Evolutionary conservation across 495 filamentous ascomycete genomes (phyloP).

Genomic region (Schizothecium vesticola): DNA sequence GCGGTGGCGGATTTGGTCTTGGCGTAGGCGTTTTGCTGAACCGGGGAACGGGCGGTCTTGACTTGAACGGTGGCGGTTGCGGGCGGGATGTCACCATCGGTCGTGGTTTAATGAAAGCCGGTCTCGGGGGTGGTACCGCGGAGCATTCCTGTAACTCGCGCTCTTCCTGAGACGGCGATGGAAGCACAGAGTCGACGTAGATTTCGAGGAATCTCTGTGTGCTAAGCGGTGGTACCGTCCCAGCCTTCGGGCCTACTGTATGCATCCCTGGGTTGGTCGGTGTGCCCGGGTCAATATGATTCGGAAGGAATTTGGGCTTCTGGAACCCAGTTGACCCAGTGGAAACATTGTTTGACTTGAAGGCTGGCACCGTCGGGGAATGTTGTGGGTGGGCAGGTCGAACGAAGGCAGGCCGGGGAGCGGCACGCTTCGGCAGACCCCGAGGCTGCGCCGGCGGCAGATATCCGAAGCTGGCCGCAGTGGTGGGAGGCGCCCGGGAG

Average conservation of each 20-base stretch:
- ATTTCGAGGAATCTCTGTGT: conserved; percentile 42
- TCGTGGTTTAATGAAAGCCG: background rate
- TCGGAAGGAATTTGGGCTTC: conserved; percentile 15
- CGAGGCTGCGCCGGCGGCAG: background rate
- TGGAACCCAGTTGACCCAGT: conserved; percentile 2
- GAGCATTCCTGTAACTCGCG: conserved; percentile 36
- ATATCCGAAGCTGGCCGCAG: background rate
- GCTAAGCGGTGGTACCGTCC: conserved; percentile 24
- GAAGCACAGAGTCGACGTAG: conserved; percentile 47
- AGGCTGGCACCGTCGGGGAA: background rate
- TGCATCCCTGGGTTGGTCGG: background rate
- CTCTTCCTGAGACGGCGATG: conserved; percentile 42
- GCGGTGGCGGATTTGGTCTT: background rate
- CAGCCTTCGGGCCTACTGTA: background rate
- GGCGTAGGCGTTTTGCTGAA: background rate
- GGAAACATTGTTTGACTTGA: conserved; percentile 11
- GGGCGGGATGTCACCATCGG: background rate
- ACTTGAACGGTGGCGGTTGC: background rate
- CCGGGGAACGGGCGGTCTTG: background rate
- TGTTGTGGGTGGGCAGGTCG: background rate
- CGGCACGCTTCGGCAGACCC: background rate
- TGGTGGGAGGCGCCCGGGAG: too few species aligned
- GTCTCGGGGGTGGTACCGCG: background rate
- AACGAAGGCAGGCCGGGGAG: background rate
- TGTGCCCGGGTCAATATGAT: background rate